These are phyloP conservation scores for Clonostachys rosea DNA, from an alignment of 2,329 filamentous ascomycete genomes.

Conservation along the genomic window DNA sequence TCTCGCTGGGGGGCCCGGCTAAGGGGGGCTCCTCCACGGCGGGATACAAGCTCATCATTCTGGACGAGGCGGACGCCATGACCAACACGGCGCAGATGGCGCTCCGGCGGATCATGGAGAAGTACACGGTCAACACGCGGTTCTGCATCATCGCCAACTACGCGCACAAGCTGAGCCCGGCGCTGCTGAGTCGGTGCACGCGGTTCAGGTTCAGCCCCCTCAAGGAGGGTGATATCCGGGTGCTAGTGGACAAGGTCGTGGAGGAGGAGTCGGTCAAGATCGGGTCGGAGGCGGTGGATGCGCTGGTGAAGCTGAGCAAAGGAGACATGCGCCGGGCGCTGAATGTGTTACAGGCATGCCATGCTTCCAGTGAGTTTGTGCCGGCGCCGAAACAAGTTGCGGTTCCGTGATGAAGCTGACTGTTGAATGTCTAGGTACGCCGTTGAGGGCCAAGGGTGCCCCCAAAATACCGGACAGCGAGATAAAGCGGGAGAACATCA, in stretches of 20 bases:
- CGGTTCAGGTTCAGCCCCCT: slow-evolving; percentile 92
- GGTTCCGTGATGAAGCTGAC: too few species aligned
- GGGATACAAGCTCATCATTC: slow-evolving; percentile 89
- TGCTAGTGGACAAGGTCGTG: slow-evolving; percentile 84
- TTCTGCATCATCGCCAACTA: slow-evolving; percentile 99
- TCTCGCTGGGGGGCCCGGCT: slow-evolving; percentile 57
- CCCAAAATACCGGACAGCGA: slow-evolving; percentile 58
- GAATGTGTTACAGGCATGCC: slow-evolving; percentile 94
- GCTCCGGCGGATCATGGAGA: slow-evolving; percentile 94
- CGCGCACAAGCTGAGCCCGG: slow-evolving; percentile 93
- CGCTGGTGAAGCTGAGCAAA: slow-evolving; percentile 81
- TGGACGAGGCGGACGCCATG: slow-evolving; percentile 99
- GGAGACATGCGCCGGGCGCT: slow-evolving; percentile 94
- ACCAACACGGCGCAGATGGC: slow-evolving; percentile 99
- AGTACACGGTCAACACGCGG: slow-evolving; percentile 95
- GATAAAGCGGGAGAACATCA: slow-evolving; percentile 70
- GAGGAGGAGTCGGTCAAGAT: slow-evolving; percentile 84
- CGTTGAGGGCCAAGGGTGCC: slow-evolving; percentile 55
- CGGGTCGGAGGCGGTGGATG: slow-evolving; percentile 72
- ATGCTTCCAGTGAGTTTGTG: slow-evolving; percentile 71
- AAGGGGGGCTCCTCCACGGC: slow-evolving; percentile 53
- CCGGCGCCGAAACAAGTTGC: neutral
- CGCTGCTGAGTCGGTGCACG: slow-evolving; percentile 87
- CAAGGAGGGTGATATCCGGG: slow-evolving; percentile 81
- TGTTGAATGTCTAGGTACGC: slow-evolving; percentile 47